These are phyloP conservation scores for Saccharomyces mikatae DNA, from an alignment of 805 yeast genomes.

Conservation along the genomic window DNA sequence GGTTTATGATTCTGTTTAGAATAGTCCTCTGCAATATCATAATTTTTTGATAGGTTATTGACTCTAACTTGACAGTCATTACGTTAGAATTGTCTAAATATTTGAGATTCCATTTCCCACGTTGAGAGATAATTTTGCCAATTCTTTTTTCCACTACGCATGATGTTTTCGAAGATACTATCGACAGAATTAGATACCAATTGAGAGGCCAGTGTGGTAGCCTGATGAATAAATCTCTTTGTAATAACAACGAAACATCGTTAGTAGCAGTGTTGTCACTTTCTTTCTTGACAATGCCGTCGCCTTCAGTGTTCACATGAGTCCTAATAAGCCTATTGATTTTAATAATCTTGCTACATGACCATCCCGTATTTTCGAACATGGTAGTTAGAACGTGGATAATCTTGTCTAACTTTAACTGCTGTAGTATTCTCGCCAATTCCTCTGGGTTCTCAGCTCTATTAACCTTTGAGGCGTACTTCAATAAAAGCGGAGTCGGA, in stretches of 20 bases:
- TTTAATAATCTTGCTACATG: constrained; percentile 22
- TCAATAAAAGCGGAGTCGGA: constrained; percentile 24
- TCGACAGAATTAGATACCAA: constrained; percentile 30
- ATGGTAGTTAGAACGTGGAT: constrained; percentile 25
- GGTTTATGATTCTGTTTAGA: constrained; percentile 29
- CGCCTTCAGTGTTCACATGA: constrained; percentile 7
- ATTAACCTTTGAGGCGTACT: constrained; percentile 25
- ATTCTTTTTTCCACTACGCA: constrained; percentile 29
- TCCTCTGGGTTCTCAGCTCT: constrained; percentile 22
- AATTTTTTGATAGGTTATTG: constrained; percentile 30
- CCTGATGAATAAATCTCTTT: constrained; percentile 26
- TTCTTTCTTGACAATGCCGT: background rate
- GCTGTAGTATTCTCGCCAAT: constrained; percentile 21
- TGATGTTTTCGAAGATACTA: constrained; percentile 27
- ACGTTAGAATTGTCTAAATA: constrained; percentile 23
- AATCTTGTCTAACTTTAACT: constrained; percentile 27
- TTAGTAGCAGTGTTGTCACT: background rate
- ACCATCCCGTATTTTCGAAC: constrained; percentile 33
- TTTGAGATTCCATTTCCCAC: constrained; percentile 28
- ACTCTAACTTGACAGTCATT: constrained; percentile 23
- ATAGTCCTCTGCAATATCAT: constrained; percentile 25
- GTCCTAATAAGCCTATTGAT: constrained; percentile 18
- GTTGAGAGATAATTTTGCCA: constrained; percentile 27
- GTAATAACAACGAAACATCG: constrained; percentile 9
- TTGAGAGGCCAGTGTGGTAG: constrained; percentile 31